A percentile compares a stretch with the other conserved stretches of the same genome.
Conservation (phyloP, 1,139 yeast species). For the Geotrichum europaeum region DNA sequence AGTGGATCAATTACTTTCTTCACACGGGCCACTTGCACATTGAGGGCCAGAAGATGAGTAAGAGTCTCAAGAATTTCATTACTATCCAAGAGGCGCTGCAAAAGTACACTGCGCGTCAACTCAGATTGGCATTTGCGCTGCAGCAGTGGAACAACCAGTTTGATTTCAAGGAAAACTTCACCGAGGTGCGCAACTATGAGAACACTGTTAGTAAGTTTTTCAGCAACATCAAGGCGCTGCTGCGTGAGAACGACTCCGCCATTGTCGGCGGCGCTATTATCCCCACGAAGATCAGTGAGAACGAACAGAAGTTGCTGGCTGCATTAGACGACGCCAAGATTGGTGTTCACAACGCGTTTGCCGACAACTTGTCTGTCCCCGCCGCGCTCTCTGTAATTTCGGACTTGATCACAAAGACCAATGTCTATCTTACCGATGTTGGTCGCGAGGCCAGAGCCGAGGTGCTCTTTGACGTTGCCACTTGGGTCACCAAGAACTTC, state of each 20-base stretch:
- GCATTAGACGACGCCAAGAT: constrained; percentile 51
- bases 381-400: constrained; percentile 57
- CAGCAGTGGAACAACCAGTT: constrained; percentile 90
- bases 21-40: constrained; percentile 97
- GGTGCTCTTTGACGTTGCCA: constrained; percentile 55
- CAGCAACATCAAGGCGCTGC: constrained; percentile 73
- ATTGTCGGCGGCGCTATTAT: constrained; percentile 55
- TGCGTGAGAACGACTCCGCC: constrained; percentile 46
- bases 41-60: constrained; percentile 97
- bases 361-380: constrained; percentile 83
- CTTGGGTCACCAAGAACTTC: constrained; percentile 66
- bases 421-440: constrained; percentile 58
- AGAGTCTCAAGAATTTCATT: constrained; percentile 87
- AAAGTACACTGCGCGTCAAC: constrained; percentile 66
- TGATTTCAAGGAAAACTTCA: constrained; percentile 76
- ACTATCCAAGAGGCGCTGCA: constrained; percentile 86
- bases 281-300: constrained; percentile 46
- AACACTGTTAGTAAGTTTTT: constrained; percentile 73
- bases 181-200: constrained; percentile 74
- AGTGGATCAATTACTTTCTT: constrained; percentile 94
- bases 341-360: constrained; percentile 70
- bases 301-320: constrained; percentile 51
- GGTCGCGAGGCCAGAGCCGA: constrained; percentile 56
- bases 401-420: constrained; percentile 65
- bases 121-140: constrained; percentile 83